phyloP scores from a whole-genome alignment of 2,329 filamentous ascomycete species.

The Epicoccum nigrum region DNA sequence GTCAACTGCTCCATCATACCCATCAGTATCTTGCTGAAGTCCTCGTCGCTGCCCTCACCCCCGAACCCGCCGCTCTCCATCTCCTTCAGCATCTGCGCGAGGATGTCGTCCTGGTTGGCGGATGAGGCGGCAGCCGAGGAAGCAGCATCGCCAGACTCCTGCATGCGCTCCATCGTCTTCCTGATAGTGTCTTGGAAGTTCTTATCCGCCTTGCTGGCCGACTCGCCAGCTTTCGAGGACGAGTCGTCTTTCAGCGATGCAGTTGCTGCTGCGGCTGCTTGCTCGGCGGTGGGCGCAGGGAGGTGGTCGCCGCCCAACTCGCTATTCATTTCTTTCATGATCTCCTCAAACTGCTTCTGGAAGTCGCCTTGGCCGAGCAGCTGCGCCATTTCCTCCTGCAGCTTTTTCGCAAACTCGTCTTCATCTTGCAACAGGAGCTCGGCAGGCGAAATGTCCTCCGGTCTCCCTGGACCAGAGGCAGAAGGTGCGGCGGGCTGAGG shows the following conservation, averaged over 20 bases:
- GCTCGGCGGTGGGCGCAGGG: constrained; percentile 16
- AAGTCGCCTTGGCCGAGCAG: constrained; percentile 77
- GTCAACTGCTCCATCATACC: constrained; percentile 99
- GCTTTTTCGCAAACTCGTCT: constrained; percentile 82
- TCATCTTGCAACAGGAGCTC: constrained; percentile 41
- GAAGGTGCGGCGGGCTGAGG: constrained; percentile 44
- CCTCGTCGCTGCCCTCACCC: constrained; percentile 70
- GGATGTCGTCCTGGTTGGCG: constrained; percentile 69
- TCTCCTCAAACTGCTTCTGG: constrained; percentile 77
- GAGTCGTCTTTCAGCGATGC: constrained; percentile 21
- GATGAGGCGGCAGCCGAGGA: constrained; percentile 75
- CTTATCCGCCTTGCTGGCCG: constrained; percentile 59
- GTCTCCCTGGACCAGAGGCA: constrained; percentile 49
- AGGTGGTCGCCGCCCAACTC: constrained; percentile 33
- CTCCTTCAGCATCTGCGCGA: constrained; percentile 91
- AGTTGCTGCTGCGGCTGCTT: constrained; percentile 37
- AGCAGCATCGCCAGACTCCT: constrained; percentile 82
- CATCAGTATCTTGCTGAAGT: constrained; percentile 92
- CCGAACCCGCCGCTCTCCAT: constrained; percentile 70
- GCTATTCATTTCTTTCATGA: constrained; percentile 72
- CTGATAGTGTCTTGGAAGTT: constrained; percentile 92
- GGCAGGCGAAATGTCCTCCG: constrained; percentile 39
- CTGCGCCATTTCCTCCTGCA: constrained; percentile 90
- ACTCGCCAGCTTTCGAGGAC: constrained; percentile 12
- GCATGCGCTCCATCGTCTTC: constrained; percentile 95